These are phyloP conservation scores for Polychaeton citri DNA, from an alignment of 2,329 filamentous ascomycete species.

Conservation along the genomic window DNA sequence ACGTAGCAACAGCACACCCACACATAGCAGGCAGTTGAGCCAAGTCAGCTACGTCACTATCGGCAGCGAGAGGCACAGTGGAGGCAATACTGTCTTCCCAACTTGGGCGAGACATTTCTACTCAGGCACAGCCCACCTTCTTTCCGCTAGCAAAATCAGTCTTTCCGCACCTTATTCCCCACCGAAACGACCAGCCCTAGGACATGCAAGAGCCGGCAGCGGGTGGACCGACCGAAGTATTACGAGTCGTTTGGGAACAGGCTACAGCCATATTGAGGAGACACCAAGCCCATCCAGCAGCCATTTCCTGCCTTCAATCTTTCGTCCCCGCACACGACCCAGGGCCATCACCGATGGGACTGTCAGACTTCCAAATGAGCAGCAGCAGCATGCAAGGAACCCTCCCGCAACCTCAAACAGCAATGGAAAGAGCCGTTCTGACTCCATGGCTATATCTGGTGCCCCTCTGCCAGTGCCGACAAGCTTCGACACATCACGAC, in stretches of 20 bases:
- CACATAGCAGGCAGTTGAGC: conserved; percentile 16
- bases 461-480: conserved; percentile 5
- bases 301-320: conserved; percentile 22
- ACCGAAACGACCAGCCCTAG: conserved; percentile 2
- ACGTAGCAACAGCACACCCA: conserved; percentile 19
- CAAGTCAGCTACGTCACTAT: conserved; percentile 12
- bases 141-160: conserved; percentile 15
- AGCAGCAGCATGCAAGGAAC: no score
- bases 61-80: conserved; percentile 16
- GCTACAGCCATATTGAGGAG: conserved; percentile 12
- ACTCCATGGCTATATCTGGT: conserved; percentile 14
- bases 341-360: conserved; percentile 9
- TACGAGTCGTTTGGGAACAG: conserved; percentile 18
- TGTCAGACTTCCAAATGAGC: no score
- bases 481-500: background rate
- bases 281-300: conserved; percentile 17
- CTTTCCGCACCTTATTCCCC: conserved; percentile 1
- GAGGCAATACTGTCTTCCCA: conserved; percentile 20
- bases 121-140: conserved; percentile 13
- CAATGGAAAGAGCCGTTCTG: conserved; percentile 4
- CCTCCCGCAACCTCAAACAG: conserved; percentile 3
- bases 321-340: conserved; percentile 19
- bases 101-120: conserved; percentile 25
- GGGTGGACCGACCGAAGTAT: conserved; percentile 19
- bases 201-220: conserved; percentile 13